Conservation (phyloP, 2,329 filamentous ascomycete species). For the Fusarium sp. region DNA sequence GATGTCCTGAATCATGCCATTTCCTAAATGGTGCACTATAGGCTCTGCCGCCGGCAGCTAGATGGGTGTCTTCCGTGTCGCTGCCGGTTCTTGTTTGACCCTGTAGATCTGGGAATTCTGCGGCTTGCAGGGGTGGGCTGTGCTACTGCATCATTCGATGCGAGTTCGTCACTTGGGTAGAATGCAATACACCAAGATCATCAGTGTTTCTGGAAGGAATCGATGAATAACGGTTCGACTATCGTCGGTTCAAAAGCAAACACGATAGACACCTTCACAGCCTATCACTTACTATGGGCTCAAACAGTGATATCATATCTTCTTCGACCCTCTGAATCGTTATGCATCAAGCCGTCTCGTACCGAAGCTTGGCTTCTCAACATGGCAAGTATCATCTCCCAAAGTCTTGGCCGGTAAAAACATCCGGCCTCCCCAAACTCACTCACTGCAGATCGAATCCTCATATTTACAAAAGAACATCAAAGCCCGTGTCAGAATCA, state of each 20-base stretch:
- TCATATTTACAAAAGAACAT: background rate
- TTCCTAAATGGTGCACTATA: background rate
- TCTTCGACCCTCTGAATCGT: conserved; percentile 6
- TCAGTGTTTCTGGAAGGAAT: background rate
- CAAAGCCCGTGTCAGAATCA: background rate
- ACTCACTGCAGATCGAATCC: background rate
- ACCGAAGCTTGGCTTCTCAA: conserved; percentile 14
- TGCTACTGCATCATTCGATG: conserved; percentile 5
- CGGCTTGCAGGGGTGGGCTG: background rate
- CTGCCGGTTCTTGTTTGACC: conserved; percentile 5
- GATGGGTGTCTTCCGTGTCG: conserved; percentile 11
- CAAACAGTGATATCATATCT: background rate
- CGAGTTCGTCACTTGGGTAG: background rate
- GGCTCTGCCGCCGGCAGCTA: background rate
- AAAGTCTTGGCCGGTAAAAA: conserved; percentile 1
- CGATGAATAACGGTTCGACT: background rate
- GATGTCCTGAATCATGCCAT: conserved; percentile 6
- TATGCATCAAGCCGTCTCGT: conserved; percentile 1
- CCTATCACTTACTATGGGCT: background rate
- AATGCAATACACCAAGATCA: background rate
- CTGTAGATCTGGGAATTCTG: conserved; percentile 13
- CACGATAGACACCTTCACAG: background rate
- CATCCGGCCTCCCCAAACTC: conserved; percentile 1
- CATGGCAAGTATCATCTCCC: conserved; percentile 31
- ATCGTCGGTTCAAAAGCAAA: background rate